These are phyloP conservation scores for Colletotrichum sp. DNA, from an alignment of 2,329 filamentous ascomycete genomes.

Conservation along the genomic window DNA sequence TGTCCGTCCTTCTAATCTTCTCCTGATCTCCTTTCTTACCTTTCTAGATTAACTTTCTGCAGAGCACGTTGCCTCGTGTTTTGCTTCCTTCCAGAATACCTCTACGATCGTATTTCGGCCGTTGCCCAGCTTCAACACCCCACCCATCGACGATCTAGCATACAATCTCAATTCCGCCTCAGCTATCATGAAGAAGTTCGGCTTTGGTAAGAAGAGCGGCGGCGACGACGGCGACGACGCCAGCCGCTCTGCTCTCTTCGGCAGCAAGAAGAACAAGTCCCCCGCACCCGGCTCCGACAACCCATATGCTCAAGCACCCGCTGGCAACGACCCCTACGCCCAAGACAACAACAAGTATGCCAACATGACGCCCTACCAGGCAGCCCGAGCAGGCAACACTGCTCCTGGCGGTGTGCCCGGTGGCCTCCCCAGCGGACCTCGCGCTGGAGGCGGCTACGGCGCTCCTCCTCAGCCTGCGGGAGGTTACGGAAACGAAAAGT, in stretches of 20 bases:
- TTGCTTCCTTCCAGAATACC: slow-evolving; percentile 6
- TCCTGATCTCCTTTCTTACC: neutral
- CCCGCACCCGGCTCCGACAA: slow-evolving; percentile 53
- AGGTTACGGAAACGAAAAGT: slow-evolving; percentile 60
- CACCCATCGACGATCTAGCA: neutral
- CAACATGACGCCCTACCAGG: slow-evolving; percentile 41
- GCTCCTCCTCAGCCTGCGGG: slow-evolving; percentile 31
- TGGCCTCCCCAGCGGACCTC: slow-evolving; percentile 40
- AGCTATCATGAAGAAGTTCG: slow-evolving; percentile 63
- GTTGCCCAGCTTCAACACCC: neutral
- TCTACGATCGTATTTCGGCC: neutral
- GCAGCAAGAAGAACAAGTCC: slow-evolving; percentile 59
- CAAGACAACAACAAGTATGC: slow-evolving; percentile 48
- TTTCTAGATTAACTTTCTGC: slow-evolving; percentile 2
- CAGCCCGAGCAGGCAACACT: slow-evolving; percentile 30
- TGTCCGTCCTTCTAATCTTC: neutral
- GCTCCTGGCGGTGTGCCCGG: slow-evolving; percentile 32
- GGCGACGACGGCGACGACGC: slow-evolving; percentile 57
- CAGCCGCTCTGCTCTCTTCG: slow-evolving; percentile 57
- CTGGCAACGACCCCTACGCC: slow-evolving; percentile 57
- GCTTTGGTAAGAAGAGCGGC: slow-evolving; percentile 64
- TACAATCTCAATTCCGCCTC: neutral
- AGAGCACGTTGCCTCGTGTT: slow-evolving; percentile 6
- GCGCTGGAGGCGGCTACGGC: slow-evolving; percentile 28
- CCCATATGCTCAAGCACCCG: slow-evolving; percentile 61